Evolutionary conservation across 805 yeast genomes (phyloP), one percentile per base, ranked within the genome.

Genomic region (Clavispora carvajalis): DNA sequence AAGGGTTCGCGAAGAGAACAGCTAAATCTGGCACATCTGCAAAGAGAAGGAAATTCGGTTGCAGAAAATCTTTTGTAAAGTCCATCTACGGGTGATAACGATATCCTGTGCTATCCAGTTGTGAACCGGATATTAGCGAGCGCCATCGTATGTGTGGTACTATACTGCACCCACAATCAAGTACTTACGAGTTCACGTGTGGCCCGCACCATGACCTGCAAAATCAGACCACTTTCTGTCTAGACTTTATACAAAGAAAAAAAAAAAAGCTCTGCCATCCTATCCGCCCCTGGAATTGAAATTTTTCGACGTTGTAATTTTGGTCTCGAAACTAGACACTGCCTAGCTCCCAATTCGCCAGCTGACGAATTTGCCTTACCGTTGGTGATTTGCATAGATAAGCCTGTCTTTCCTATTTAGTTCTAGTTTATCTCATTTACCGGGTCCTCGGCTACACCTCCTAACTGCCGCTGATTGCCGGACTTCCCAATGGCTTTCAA

Each of bases 191-290:
- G 16, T 16, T 28, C 31, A 28, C 31, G 31, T 28, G 31, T 19
- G 8, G 19, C 19, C 19, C 31, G 19, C 31, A 25, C 16, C 22
- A 23, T 17, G 23, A 3, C 18, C n/a, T 22, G 13, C 35, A 34
- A 29, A 23, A 38, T 43, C 46, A 43, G 40, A 39, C 46, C 46
- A 43, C 46, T 43, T 43, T 33, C 34, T 28, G 31, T 16, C 31
- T 16, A 28, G 19, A 23, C 33, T 37, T 15, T 30, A 38, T 39
- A 19, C 44, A 36, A 42, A 24, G 39, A 43, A 40, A 33, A 36
- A 16, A n/a, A n/a, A n/a, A n/a, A n/a, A n/a, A n/a, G n/a, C n/a
- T n/a, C n/a, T n/a, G 38, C 37, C 37, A 40, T 36, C 31, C 18
- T 19, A 28, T 15, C 19, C 7, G n/a, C 19, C 19, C 4, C 31